Percentiles rank a stretch among this genome's conserved stretches.
These are phyloP conservation scores for Rhizopogon salebrosus DNA, from an alignment of 768 basidiomycete genomes.

Conservation along the genomic window DNA sequence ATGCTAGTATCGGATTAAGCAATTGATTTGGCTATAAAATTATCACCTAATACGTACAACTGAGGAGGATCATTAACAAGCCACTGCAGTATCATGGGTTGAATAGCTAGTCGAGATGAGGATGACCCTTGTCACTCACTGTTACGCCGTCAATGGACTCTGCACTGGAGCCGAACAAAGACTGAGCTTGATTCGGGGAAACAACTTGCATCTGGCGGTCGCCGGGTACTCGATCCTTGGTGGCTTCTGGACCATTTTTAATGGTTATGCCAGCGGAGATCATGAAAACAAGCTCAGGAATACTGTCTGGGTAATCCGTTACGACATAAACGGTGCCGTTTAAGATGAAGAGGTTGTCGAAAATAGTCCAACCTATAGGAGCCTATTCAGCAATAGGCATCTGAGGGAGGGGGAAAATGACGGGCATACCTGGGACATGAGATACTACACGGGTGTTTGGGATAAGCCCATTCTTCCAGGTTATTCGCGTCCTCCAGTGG, in stretches of 20 bases:
- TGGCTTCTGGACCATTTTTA: slow-evolving; percentile 48
- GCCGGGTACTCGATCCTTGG: slow-evolving; percentile 60
- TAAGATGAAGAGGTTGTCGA: slow-evolving; percentile 75
- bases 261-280: slow-evolving; percentile 67
- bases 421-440: slow-evolving; percentile 63
- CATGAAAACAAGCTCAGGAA: slow-evolving; percentile 66
- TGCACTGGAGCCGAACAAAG: slow-evolving; percentile 69
- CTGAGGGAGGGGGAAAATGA: neutral
- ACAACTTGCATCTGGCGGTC: slow-evolving; percentile 79
- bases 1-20: slow-evolving; percentile 41
- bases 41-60: slow-evolving; percentile 48
- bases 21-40: neutral
- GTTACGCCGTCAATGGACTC: slow-evolving; percentile 74
- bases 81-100: slow-evolving; percentile 39
- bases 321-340: slow-evolving; percentile 85
- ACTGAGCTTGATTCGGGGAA: slow-evolving; percentile 56
- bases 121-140: slow-evolving; percentile 32
- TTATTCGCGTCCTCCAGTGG: slow-evolving; percentile 29
- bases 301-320: slow-evolving; percentile 56
- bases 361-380: slow-evolving; percentile 79
- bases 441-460: slow-evolving; percentile 64
- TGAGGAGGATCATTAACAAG: slow-evolving; percentile 82
- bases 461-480: slow-evolving; percentile 34
- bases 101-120: neutral
- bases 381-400: neutral